These are phyloP conservation scores for Alternaria solani DNA, from an alignment of 2,329 filamentous ascomycete genomes.

Conservation along the genomic window DNA sequence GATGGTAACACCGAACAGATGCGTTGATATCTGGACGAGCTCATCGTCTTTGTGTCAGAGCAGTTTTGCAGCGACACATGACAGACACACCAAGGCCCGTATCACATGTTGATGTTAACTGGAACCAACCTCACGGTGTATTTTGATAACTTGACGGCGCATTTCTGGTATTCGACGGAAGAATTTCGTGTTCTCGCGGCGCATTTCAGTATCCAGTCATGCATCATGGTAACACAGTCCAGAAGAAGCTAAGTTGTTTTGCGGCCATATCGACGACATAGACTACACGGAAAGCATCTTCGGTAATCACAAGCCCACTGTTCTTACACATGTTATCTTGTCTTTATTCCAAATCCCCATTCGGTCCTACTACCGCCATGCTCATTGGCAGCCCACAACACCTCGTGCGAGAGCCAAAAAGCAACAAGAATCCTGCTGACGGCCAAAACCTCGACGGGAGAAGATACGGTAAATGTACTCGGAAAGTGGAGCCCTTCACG, in stretches of 20 bases:
- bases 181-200: neutral
- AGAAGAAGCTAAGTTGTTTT: neutral
- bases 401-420: neutral
- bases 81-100: too few species aligned
- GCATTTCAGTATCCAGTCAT: neutral
- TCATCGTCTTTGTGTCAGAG: neutral
- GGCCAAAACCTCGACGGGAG: constrained; percentile 2
- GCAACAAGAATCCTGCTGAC: neutral
- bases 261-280: neutral
- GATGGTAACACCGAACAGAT: neutral
- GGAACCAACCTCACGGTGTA: neutral
- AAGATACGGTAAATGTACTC: constrained; percentile 14
- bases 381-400: neutral
- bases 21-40: neutral
- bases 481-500: constrained; percentile 10
- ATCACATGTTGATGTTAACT: neutral
- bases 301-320: neutral
- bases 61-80: too few species aligned
- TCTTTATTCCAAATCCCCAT: neutral
- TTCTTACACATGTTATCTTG: neutral
- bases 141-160: neutral
- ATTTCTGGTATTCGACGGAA: neutral
- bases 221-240: neutral
- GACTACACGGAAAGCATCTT: neutral
- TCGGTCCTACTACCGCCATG: neutral